A percentile compares a stretch with the other conserved stretches of the same genome.
Conservation (phyloP, 2,329 filamentous ascomycete species). For the Spiromastix sp. region DNA sequence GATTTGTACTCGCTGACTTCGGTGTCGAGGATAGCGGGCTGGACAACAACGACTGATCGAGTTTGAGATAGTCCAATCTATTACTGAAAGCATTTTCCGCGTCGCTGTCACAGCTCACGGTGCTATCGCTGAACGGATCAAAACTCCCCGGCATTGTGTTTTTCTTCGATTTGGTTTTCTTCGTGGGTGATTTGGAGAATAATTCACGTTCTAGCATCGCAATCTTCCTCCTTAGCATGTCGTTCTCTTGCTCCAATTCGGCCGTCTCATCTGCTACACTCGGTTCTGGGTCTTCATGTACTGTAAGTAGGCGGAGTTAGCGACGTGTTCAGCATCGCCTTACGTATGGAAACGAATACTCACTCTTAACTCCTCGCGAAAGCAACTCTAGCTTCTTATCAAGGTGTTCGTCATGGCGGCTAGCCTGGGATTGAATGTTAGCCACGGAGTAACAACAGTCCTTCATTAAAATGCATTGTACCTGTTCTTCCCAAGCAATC, state of each 20-base stretch:
- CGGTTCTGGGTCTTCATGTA: constrained; percentile 38
- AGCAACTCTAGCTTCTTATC: constrained; percentile 78
- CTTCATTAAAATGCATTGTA: constrained; percentile 17
- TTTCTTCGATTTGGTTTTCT: constrained; percentile 30
- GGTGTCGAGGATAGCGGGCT: constrained; percentile 16
- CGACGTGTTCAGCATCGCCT: too few species aligned
- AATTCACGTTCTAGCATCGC: constrained; percentile 57
- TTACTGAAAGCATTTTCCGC: constrained; percentile 25
- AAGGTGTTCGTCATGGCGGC: constrained; percentile 71
- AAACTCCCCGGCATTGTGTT: constrained; percentile 12
- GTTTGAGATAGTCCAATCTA: constrained; percentile 30
- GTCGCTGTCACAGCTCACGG: constrained; percentile 28
- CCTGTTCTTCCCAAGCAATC: constrained; percentile 63
- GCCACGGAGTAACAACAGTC: too few species aligned
- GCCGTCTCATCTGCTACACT: constrained; percentile 50
- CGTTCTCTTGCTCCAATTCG: constrained; percentile 61
- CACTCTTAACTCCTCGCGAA: constrained; percentile 43
- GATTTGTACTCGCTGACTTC: constrained; percentile 27
- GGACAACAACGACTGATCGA: constrained; percentile 23
- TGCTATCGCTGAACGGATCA: constrained; percentile 19
- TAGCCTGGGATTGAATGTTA: constrained; percentile 38
- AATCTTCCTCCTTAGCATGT: constrained; percentile 55
- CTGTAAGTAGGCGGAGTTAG: too few species aligned
- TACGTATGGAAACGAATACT: constrained; percentile 19
- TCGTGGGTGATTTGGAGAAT: constrained; percentile 51